Conservation (phyloP, 2,329 filamentous ascomycete species). For the Aspergillus sergii region DNA sequence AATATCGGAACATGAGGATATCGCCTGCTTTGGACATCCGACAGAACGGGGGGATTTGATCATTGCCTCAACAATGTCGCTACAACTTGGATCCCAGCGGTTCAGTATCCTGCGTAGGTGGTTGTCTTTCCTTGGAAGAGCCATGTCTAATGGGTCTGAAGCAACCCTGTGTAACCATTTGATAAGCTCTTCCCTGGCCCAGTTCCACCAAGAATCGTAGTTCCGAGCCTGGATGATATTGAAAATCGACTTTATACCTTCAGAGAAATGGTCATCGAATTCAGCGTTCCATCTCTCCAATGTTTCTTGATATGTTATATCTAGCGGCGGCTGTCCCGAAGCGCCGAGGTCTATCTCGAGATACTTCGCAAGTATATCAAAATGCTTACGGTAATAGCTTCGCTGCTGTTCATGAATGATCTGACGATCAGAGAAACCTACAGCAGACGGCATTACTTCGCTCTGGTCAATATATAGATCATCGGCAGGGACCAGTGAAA, state of each 20-base stretch:
- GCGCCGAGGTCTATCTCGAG: slow-evolving; percentile 1
- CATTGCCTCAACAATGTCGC: slow-evolving; percentile 10
- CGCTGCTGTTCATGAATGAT: slow-evolving; percentile 7
- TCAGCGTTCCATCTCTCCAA: slow-evolving; percentile 32
- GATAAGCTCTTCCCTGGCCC: slow-evolving; percentile 31
- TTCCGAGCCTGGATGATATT: slow-evolving; percentile 27
- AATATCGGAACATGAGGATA: background rate
- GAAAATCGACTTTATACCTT: slow-evolving; percentile 35
- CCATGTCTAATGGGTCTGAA: background rate
- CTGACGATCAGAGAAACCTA: slow-evolving; percentile 7
- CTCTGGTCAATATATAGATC: background rate
- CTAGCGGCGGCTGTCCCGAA: background rate
- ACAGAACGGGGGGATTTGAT: background rate
- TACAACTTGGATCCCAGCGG: slow-evolving; percentile 20
- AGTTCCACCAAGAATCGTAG: slow-evolving; percentile 43
- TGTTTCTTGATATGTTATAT: background rate
- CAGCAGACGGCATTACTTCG: background rate
- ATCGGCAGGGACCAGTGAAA: slow-evolving; percentile 8
- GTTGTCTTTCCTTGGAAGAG: background rate
- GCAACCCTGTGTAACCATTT: slow-evolving; percentile 11
- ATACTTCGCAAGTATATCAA: slow-evolving; percentile 11
- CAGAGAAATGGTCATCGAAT: slow-evolving; percentile 31
- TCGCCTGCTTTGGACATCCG: background rate
- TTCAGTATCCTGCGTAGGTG: slow-evolving; percentile 17
- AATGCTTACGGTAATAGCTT: slow-evolving; percentile 13